phyloP scores from a whole-genome alignment of 2,329 filamentous ascomycete genomes.

The Colletotrichum camelliae region DNA sequence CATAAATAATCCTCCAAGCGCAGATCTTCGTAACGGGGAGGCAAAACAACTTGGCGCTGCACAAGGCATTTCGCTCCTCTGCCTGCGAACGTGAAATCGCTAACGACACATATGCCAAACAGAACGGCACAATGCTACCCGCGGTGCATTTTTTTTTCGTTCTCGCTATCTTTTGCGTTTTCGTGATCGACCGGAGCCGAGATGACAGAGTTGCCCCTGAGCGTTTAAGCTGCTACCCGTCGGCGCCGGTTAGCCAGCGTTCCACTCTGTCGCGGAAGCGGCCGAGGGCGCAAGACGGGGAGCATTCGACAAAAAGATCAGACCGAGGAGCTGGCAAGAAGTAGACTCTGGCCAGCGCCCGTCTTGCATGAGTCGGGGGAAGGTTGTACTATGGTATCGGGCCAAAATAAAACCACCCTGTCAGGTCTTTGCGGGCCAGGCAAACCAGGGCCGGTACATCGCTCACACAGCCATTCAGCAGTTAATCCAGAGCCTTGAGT shows the following conservation, averaged over 20 bases:
- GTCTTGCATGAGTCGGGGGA: not conserved
- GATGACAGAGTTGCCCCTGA: constrained; percentile 9
- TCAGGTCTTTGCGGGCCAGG: too few relatives aligned
- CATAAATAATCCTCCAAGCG: not conserved
- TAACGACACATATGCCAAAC: not conserved
- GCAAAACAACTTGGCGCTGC: not conserved
- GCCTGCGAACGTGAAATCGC: not conserved
- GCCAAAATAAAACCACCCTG: too few relatives aligned
- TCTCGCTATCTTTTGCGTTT: not conserved
- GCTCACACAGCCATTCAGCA: too few relatives aligned
- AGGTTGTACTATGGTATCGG: too few relatives aligned
- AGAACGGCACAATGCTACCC: not conserved
- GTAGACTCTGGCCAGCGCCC: not conserved
- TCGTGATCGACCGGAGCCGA: not conserved
- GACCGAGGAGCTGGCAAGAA: not conserved
- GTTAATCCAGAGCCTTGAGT: too few relatives aligned
- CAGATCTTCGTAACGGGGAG: not conserved
- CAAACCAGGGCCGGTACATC: too few relatives aligned
- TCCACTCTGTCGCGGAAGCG: not conserved
- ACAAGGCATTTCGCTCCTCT: not conserved
- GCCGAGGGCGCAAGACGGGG: not conserved
- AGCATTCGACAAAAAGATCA: not conserved
- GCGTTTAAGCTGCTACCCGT: not conserved
- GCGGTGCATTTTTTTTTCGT: not conserved
- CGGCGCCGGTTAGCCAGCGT: not conserved